A percentile compares a stretch with the other conserved stretches of the same genome.
Evolutionary conservation across 768 basidiomycete species (phyloP).

Genomic region (Lyophyllum atratum): DNA sequence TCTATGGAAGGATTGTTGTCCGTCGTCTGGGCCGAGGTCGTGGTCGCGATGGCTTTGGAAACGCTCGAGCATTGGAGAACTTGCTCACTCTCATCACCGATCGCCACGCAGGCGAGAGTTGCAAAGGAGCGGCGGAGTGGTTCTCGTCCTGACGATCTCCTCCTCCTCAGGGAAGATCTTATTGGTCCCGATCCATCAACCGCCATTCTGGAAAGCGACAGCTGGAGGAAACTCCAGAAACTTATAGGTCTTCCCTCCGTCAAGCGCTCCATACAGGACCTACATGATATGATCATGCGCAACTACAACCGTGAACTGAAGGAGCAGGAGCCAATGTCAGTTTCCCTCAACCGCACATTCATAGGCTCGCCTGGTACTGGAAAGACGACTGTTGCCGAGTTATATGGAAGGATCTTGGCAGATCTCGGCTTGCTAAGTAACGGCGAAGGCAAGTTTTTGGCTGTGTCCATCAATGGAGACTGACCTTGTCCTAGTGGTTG

Average conservation of each 20-base stretch:
- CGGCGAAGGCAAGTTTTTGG: slow-evolving; percentile 55
- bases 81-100: slow-evolving; percentile 46
- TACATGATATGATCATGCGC: slow-evolving; percentile 45
- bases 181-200: slow-evolving; percentile 66
- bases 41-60: slow-evolving; percentile 63
- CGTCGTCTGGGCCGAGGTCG: slow-evolving; percentile 65
- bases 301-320: slow-evolving; percentile 64
- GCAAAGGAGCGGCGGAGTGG: slow-evolving; percentile 42
- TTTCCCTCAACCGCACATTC: slow-evolving; percentile 67
- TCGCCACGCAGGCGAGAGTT: slow-evolving; percentile 57
- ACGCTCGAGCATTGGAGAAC: slow-evolving; percentile 62
- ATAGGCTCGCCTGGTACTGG: slow-evolving; percentile 72
- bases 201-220: slow-evolving; percentile 42
- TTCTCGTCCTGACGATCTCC: slow-evolving; percentile 45
- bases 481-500: slow-evolving; percentile 44
- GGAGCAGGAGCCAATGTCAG: slow-evolving; percentile 52
- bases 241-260: slow-evolving; percentile 59
- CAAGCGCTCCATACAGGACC: slow-evolving; percentile 51
- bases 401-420: slow-evolving; percentile 64
- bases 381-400: slow-evolving; percentile 68
- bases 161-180: slow-evolving; percentile 53
- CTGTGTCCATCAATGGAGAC: background rate
- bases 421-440: slow-evolving; percentile 70
- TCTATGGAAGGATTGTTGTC: slow-evolving; percentile 30
- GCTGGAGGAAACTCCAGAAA: slow-evolving; percentile 53